Evolutionary conservation across 805 yeast species (phyloP).

Genomic region (Candida tammaniensis): DNA sequence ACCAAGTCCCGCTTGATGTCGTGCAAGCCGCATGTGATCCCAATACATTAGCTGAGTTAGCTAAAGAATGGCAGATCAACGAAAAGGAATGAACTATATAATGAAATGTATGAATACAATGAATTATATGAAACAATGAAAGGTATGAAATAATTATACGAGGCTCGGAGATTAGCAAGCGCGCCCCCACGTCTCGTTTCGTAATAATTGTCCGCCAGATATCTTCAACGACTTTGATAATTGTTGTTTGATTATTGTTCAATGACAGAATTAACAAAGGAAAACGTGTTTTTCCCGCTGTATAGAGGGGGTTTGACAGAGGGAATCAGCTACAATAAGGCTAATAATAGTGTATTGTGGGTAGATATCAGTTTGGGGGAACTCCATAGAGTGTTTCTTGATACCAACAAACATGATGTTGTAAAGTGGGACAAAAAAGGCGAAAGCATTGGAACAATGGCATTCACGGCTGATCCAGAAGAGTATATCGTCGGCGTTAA

Average conservation of each 20-base stretch:
- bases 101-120: too few species aligned
- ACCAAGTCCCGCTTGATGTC: constrained; percentile 87
- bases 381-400: constrained; percentile 31
- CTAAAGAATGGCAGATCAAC: constrained; percentile 15
- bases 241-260: too few species aligned
- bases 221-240: too few species aligned
- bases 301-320: constrained; percentile 56
- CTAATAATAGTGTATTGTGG: constrained; percentile 51
- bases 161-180: too few species aligned
- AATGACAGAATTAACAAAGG: constrained; percentile 14
- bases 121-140: too few species aligned
- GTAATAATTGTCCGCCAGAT: background rate
- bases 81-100: constrained; percentile 2
- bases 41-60: constrained; percentile 57
- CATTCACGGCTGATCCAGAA: constrained; percentile 56
- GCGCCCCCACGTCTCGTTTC: constrained; percentile 1
- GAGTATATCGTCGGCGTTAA: constrained; percentile 59
- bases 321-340: constrained; percentile 61
- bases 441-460: constrained; percentile 68
- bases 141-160: too few species aligned
- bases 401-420: constrained; percentile 30
- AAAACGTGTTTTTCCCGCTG: constrained; percentile 18
- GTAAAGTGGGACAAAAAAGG: constrained; percentile 31
- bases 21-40: constrained; percentile 79
- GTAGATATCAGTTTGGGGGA: constrained; percentile 40